Conservation (phyloP, 1,284 basidiomycete species). For the Marasmius tenuissimus region DNA sequence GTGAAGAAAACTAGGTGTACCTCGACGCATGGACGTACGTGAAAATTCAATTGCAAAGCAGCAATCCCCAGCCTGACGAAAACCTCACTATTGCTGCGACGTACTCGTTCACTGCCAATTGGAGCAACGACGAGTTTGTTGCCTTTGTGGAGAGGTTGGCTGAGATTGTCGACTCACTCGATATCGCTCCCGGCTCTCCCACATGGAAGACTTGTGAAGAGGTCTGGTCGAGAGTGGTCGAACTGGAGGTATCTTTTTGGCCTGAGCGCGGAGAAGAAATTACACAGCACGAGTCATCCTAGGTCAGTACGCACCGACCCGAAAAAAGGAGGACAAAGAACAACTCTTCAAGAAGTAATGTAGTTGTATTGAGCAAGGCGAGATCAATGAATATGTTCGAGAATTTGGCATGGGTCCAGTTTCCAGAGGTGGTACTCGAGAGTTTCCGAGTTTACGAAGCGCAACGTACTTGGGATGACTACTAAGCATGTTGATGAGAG, state of each 20-base stretch:
- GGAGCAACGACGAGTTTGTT: conserved; percentile 65
- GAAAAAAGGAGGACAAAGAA: too few species aligned
- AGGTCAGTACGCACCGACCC: too few species aligned
- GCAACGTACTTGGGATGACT: too few species aligned
- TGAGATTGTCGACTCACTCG: conserved; percentile 51
- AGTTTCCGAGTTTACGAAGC: too few species aligned
- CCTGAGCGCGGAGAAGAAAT: conserved; percentile 27
- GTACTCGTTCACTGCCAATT: conserved; percentile 56
- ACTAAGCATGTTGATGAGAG: too few species aligned
- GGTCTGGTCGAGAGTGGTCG: conserved; percentile 57
- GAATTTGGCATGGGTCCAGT: too few species aligned
- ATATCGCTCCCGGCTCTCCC: conserved; percentile 37
- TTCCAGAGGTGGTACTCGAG: too few species aligned
- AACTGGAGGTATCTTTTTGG: conserved; percentile 65
- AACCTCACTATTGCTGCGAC: conserved; percentile 37
- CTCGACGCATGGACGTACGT: conserved; percentile 67
- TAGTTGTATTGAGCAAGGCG: too few species aligned
- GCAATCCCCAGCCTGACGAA: conserved; percentile 10
- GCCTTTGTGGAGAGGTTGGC: conserved; percentile 59
- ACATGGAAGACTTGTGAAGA: conserved; percentile 46
- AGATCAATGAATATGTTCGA: too few species aligned
- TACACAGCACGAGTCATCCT: not conserved
- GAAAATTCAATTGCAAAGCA: conserved; percentile 23
- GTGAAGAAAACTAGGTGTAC: conserved; percentile 40
- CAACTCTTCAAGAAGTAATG: too few species aligned